Conservation (phyloP, 2,329 filamentous ascomycete genomes). For the Chaetomiaceae sp. region DNA sequence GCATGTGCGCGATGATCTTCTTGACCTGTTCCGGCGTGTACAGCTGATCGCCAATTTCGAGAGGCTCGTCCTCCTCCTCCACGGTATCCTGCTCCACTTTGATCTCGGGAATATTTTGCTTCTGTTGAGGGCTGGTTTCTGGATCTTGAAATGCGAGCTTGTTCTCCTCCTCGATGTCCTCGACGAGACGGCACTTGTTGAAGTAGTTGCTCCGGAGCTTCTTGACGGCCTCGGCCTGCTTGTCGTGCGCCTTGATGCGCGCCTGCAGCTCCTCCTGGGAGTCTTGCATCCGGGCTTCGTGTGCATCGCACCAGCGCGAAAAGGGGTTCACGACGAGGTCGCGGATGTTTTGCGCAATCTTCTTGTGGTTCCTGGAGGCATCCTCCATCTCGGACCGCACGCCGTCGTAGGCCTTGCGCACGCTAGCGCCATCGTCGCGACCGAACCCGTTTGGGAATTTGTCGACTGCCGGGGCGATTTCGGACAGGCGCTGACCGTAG, state of each 20-base stretch:
- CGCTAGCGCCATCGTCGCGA: slow-evolving; percentile 90
- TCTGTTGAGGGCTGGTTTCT: slow-evolving; percentile 57
- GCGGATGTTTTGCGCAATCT: slow-evolving; percentile 93
- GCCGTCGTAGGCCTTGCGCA: slow-evolving; percentile 94
- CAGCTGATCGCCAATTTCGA: slow-evolving; percentile 85
- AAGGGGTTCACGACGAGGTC: slow-evolving; percentile 94
- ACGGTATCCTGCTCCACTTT: slow-evolving; percentile 69
- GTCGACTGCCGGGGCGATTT: slow-evolving; percentile 77
- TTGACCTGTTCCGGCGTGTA: slow-evolving; percentile 84
- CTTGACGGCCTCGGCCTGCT: slow-evolving; percentile 82
- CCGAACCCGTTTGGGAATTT: slow-evolving; percentile 77
- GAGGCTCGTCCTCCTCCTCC: slow-evolving; percentile 70
- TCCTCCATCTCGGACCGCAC: slow-evolving; percentile 90
- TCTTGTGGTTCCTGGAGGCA: slow-evolving; percentile 81
- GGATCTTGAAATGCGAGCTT: slow-evolving; percentile 95
- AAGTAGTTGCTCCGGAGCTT: slow-evolving; percentile 96
- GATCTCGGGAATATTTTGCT: slow-evolving; percentile 65
- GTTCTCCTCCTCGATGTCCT: slow-evolving; percentile 97
- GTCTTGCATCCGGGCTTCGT: slow-evolving; percentile 83
- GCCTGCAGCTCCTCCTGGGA: slow-evolving; percentile 90
- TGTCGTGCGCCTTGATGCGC: slow-evolving; percentile 87
- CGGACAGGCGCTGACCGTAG: slow-evolving; percentile 73
- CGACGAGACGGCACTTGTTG: slow-evolving; percentile 95
- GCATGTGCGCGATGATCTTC: slow-evolving; percentile 79
- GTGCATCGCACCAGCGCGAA: slow-evolving; percentile 90